Evolutionary conservation across 441 rosid species (phyloP).

Genomic region (Adansonia grandidieri): DNA sequence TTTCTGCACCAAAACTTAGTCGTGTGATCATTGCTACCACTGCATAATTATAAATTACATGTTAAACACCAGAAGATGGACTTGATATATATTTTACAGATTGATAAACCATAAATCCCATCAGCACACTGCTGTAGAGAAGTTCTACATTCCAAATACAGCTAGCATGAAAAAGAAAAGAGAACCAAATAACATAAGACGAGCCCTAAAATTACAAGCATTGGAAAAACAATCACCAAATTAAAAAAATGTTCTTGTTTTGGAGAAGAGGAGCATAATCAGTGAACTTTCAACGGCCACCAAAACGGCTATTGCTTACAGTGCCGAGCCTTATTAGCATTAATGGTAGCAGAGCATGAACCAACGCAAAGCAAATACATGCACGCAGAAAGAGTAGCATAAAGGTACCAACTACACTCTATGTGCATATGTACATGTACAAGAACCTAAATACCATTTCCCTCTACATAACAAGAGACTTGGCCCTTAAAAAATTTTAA

Average conservation of each 20-base stretch:
- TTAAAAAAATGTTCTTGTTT: not conserved
- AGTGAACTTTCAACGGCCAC: not conserved
- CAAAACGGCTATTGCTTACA: not conserved
- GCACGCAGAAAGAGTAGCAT: not conserved
- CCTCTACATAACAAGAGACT: not conserved
- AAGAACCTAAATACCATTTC: not conserved
- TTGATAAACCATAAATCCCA: constrained; percentile 16
- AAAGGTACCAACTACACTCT: not conserved
- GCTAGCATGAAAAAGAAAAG: not conserved
- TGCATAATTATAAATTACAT: constrained; percentile 46
- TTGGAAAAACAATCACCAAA: not conserved
- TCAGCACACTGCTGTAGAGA: not conserved
- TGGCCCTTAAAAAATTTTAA: not conserved
- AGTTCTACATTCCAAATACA: not conserved
- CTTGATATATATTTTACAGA: constrained; percentile 6
- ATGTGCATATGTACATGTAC: not conserved
- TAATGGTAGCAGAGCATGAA: not conserved
- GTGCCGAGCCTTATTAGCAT: not conserved
- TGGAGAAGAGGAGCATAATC: not conserved
- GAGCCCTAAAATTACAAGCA: not conserved
- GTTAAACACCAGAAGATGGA: constrained; percentile 17
- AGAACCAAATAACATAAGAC: not conserved
- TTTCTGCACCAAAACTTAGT: constrained; percentile 99
- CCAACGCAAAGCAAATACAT: not conserved
- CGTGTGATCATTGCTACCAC: constrained; percentile 95